Base-by-base conservation (phyloP, 768 basidiomycete species). In the Hysterangium stoloniferum region DNA sequence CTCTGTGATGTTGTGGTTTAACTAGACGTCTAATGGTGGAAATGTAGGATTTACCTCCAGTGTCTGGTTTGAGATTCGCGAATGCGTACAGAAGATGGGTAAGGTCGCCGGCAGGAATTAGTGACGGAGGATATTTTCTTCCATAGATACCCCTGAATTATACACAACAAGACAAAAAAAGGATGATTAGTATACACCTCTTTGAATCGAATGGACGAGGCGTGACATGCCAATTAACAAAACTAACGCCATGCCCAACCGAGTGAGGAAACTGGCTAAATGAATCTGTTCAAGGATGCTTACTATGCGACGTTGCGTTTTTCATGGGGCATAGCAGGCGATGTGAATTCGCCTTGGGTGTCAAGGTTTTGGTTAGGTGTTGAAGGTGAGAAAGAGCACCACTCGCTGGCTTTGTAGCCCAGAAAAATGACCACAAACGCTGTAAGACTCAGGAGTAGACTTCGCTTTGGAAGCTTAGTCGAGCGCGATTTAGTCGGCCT, bases 11-110 rank as follows among this genome's bases (percentile, higher is more conserved):
- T 20, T 6, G n/a, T 48, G 25, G 8, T 9, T 20, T 1, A 28
- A 42, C 19, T 19, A 37, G 2, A 19, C n/a, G 6, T 35, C 6
- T 36, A 6, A 11, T 33, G 17, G 11, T 35, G n/a, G n/a, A 37
- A 37, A 37, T 7, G 28, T 12, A 41, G 12, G 28, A 19, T 19
- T 48, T 22, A 48, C 47, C 33, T 34, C 95, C 95, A 0, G 82
- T 76, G 53, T 90, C 88, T 17, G 82, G 68, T 57, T 77, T 80
- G 58, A 98, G 66, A 58, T 98, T 89, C 17, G 90, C 96, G 58
- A 98, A 98, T 1, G 93, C 89, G 61, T 94, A 92, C 31, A 93
- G 79, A 58, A 95, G 80, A 64, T 95, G 93, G 22, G 95, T 97
- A 58, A 99, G 77, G 62, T 94, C 83, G 17, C 86, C 65, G 2